Evolutionary conservation across 2,329 filamentous ascomycete genomes (phyloP).

Genomic region (Claviceps sp.): DNA sequence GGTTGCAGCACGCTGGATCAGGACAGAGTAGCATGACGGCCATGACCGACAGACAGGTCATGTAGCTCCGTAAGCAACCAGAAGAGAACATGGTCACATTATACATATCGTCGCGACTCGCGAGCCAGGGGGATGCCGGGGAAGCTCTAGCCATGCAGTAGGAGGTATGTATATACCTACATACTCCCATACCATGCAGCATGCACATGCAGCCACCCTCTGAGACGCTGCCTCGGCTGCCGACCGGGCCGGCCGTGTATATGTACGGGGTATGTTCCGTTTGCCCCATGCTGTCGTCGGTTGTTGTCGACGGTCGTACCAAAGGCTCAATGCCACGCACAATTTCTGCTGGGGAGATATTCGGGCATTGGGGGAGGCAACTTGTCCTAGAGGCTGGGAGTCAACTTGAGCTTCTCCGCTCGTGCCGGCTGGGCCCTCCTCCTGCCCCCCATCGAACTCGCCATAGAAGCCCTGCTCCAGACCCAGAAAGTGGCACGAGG

Average conservation of each 20-base stretch:
- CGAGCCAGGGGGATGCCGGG: neutral
- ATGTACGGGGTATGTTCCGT: neutral
- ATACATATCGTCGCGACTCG: neutral
- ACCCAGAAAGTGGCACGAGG: neutral
- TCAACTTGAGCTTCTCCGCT: too few species aligned
- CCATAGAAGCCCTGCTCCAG: too few species aligned
- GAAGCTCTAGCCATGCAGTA: neutral
- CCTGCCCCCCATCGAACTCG: too few species aligned
- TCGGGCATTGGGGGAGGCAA: too few species aligned
- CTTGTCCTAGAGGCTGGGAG: too few species aligned
- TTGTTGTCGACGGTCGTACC: neutral
- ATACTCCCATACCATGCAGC: neutral
- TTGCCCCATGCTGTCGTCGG: neutral
- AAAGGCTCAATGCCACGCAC: too few species aligned
- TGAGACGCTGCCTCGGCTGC: neutral
- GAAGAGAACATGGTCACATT: neutral
- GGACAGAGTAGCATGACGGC: too few species aligned
- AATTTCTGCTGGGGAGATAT: too few species aligned
- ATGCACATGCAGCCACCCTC: neutral
- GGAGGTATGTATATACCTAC: neutral
- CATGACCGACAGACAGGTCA: too few species aligned
- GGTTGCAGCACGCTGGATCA: too few species aligned
- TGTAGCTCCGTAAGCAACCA: too few species aligned
- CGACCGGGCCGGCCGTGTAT: neutral
- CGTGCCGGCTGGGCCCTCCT: too few species aligned